phyloP scores from a whole-genome alignment of 2,329 filamentous ascomycete genomes.

The Fusarium tuaranense region DNA sequence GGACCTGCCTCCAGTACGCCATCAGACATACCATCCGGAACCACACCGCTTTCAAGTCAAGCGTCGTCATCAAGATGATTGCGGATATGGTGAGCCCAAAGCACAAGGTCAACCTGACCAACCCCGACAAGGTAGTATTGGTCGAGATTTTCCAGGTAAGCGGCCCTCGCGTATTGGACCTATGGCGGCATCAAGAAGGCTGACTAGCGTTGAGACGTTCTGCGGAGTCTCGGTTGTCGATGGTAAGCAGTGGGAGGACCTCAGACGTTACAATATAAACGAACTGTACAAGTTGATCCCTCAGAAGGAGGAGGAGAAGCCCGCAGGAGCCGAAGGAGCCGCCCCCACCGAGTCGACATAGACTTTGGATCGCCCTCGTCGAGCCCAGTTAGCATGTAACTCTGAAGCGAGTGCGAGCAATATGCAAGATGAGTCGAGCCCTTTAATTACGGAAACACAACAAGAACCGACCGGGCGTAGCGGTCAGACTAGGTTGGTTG shows the following conservation, averaged over 20 bases:
- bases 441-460: slow-evolving; percentile 13
- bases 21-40: slow-evolving; percentile 84
- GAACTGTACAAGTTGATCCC: slow-evolving; percentile 70
- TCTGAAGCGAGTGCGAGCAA: slow-evolving; percentile 6
- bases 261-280: slow-evolving; percentile 83
- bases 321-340: slow-evolving; percentile 23
- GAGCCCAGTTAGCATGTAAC: slow-evolving; percentile 18
- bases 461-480: slow-evolving; percentile 6
- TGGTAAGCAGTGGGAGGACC: slow-evolving; percentile 73
- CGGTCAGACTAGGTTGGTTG: background rate
- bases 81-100: slow-evolving; percentile 72
- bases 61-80: slow-evolving; percentile 77
- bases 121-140: slow-evolving; percentile 82
- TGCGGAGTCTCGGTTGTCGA: slow-evolving; percentile 85
- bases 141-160: slow-evolving; percentile 84
- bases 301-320: slow-evolving; percentile 33
- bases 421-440: slow-evolving; percentile 14
- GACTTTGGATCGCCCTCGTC: slow-evolving; percentile 18
- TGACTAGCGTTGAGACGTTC: slow-evolving; percentile 67
- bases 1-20: slow-evolving; percentile 71
- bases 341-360: slow-evolving; percentile 30
- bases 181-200: slow-evolving; percentile 28
- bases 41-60: slow-evolving; percentile 75
- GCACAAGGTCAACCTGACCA: slow-evolving; percentile 82
- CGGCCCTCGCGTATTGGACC: slow-evolving; percentile 33